Base-by-base conservation (phyloP, 1,284 basidiomycete species). In the Austroboletus novae-zelandiae region DNA sequence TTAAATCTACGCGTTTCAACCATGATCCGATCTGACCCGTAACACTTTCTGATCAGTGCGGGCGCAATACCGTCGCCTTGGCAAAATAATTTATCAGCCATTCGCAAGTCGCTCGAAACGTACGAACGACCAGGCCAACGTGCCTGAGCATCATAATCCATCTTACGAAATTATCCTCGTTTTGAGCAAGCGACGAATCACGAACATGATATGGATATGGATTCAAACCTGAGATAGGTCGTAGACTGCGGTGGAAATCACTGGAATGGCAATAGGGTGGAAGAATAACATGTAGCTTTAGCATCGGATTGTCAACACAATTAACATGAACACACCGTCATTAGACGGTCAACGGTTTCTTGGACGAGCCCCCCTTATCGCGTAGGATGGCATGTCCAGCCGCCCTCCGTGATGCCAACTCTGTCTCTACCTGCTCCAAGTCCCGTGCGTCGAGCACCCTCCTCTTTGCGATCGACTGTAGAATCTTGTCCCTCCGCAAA, bases 401-500 rank as follows among this genome's bases (percentile, higher is more conserved):
- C 23, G 47, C 45, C 29, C 66, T 55, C 40, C 59, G 62, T 18
- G 53, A 42, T 3, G 60, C 58, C 37, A 69, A 6, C 50, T 68
- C 53, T 1, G 44, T n/a, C 40, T 61, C 51, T 11, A 68, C 55
- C 50, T 56, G 56, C 20, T 63, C 27, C 39, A 68, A 43, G 17
- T 54, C 53, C 9, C 45, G 55, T 29, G 52, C 55, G 9, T 64
- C 62, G 20, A 65, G 53, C 2, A 58, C 58, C 40, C 66, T 56
- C 47, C 64, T 63, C 47, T 34, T 59, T 5, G 64, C 64, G 8
- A 66, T 69, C 5, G 68, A 63, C 44, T 69, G 66, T 43, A 77
- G 45, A 45, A 77, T 78, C 57, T 76, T 71, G 27, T 74, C 71
- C 48, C 75, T 65, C 48, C 71, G 65, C n/a, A 49, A 64, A 60